These are phyloP conservation scores for Exophiala lecanii-corni DNA, from an alignment of 2,329 filamentous ascomycete species.

Conservation along the genomic window DNA sequence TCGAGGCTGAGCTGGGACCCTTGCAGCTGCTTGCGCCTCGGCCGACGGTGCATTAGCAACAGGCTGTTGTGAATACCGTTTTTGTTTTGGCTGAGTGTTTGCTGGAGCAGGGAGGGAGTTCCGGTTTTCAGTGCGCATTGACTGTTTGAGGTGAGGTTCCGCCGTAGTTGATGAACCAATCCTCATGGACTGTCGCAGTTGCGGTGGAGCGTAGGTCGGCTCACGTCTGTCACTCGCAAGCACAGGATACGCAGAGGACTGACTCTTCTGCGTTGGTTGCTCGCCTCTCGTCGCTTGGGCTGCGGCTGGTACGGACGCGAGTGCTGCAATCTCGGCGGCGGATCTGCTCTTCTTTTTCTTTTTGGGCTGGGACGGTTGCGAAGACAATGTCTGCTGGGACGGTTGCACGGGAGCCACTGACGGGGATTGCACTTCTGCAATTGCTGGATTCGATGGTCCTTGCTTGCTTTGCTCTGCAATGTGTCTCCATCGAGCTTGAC, in stretches of 20 bases:
- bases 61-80: constrained; percentile 4
- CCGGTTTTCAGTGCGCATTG: constrained; percentile 19
- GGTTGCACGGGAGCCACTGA: not conserved
- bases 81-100: not conserved
- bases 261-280: constrained; percentile 6
- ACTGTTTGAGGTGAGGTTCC: constrained; percentile 17
- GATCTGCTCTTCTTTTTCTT: constrained; percentile 21
- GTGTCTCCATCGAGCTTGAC: constrained; percentile 30
- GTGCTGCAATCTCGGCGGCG: constrained; percentile 14
- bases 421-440: not conserved
- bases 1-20: constrained; percentile 18
- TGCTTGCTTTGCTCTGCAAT: constrained; percentile 21
- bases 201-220: constrained; percentile 7
- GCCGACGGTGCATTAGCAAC: constrained; percentile 6
- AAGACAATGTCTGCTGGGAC: not conserved
- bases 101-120: constrained; percentile 3
- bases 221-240: constrained; percentile 5
- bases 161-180: constrained; percentile 8
- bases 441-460: constrained; percentile 3
- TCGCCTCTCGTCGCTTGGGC: constrained; percentile 3
- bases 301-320: constrained; percentile 15
- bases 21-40: constrained; percentile 7
- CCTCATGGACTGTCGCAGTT: constrained; percentile 25
- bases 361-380: not conserved
- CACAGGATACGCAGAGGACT: constrained; percentile 6